phyloP scores from a whole-genome alignment of 306 rosid species.

The Potentilla sterilis region DNA sequence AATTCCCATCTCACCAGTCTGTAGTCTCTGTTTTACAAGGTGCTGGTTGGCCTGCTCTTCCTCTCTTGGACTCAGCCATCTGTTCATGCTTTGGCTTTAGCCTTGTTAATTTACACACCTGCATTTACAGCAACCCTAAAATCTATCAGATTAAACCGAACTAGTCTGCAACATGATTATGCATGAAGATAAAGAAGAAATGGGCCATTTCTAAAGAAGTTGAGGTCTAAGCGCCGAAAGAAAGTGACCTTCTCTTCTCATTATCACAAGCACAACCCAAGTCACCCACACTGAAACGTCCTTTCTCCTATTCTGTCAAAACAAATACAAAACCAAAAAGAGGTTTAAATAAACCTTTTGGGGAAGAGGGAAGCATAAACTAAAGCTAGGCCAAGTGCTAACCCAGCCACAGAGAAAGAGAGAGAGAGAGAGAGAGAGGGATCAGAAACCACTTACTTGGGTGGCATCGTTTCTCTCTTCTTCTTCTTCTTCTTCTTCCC shows the following conservation, averaged over 20 bases:
- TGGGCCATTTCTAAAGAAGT: neutral
- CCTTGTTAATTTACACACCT: neutral
- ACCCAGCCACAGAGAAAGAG: too few species aligned
- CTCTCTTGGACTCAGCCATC: neutral
- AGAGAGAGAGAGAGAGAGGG: neutral
- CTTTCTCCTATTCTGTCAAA: neutral
- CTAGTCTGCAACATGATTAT: too few species aligned
- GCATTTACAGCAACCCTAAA: too few species aligned
- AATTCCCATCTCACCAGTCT: neutral
- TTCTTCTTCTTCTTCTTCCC: neutral
- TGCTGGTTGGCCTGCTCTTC: neutral
- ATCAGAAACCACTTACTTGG: neutral
- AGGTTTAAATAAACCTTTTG: neutral
- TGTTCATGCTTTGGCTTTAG: neutral
- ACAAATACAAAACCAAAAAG: neutral
- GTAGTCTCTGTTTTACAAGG: neutral
- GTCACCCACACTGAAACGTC: neutral
- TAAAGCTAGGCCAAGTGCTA: neutral
- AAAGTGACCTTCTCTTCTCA: neutral
- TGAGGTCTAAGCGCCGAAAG: neutral
- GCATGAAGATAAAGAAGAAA: too few species aligned
- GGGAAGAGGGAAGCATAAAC: conserved; percentile 6
- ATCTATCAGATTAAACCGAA: too few species aligned
- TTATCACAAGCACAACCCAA: neutral
- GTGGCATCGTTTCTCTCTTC: neutral